These are phyloP conservation scores for Spathaspora gorwiae DNA, from an alignment of 805 yeast genomes.

Conservation along the genomic window DNA sequence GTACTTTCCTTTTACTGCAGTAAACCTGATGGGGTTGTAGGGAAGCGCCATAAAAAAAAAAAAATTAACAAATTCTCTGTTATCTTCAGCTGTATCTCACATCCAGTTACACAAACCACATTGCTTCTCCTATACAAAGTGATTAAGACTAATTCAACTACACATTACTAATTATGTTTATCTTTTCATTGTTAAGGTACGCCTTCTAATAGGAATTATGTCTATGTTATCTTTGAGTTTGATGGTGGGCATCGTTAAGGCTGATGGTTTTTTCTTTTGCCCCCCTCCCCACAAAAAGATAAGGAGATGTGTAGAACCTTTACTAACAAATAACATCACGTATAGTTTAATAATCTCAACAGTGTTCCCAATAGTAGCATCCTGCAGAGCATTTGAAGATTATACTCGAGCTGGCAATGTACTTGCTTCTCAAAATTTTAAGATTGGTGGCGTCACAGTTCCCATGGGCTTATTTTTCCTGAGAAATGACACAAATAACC, in stretches of 20 bases:
- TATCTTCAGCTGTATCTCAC: too few relatives aligned
- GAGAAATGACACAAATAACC: slow-evolving; percentile 1
- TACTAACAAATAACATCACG: slow-evolving; percentile 5
- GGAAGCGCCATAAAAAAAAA: too few relatives aligned
- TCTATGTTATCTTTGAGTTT: too few relatives aligned
- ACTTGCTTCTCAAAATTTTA: slow-evolving; percentile 26
- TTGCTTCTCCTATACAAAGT: too few relatives aligned
- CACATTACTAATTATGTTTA: slow-evolving; percentile 7
- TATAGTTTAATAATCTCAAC: slow-evolving; percentile 37
- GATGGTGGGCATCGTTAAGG: too few relatives aligned
- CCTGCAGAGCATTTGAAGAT: slow-evolving; percentile 51
- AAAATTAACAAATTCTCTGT: too few relatives aligned
- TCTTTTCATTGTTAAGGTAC: slow-evolving; percentile 17
- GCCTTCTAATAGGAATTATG: slow-evolving; percentile 3
- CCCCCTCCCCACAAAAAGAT: neutral
- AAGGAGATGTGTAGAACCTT: neutral
- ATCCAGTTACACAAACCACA: too few relatives aligned
- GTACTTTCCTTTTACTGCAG: too few relatives aligned
- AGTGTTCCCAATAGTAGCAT: slow-evolving; percentile 56
- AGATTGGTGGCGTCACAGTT: slow-evolving; percentile 38
- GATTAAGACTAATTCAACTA: too few relatives aligned
- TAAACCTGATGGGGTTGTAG: too few relatives aligned
- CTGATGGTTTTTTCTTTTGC: neutral
- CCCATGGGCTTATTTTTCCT: slow-evolving; percentile 4
- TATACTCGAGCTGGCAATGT: slow-evolving; percentile 28